Base-by-base conservation (phyloP, 306 rosid species). In the Cercis canadensis region DNA sequence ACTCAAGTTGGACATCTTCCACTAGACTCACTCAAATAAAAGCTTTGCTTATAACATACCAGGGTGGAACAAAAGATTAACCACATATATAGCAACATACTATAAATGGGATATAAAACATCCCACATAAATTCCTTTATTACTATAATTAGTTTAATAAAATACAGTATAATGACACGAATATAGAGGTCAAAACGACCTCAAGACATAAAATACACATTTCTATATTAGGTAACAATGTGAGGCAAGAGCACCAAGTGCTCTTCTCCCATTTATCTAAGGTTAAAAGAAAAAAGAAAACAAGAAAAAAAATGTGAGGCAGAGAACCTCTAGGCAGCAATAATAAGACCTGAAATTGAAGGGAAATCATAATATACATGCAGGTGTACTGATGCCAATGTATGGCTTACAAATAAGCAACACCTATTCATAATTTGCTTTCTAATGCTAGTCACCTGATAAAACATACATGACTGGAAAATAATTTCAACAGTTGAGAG, bases 261-360 rank as follows among this genome's bases (percentile, higher is more conserved):
- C n/a, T n/a, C n/a, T n/a, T n/a, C n/a, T n/a, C n/a, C n/a, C n/a
- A n/a, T n/a, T n/a, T n/a, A n/a, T n/a, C 32, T 17, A 50, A 39
- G 2, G 3, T 1, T n/a, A 24, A 24, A 1, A 24, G 29, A 3
- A 24, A 24, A 24, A 24, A 24, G 29, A 24, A 24, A 24, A 24
- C 29, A 24, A 24, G 29, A 24, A 24, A 24, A 24, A 24, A 76
- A 80, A 69, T 62, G 76, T 49, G 80, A 56, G 69, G 61, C 76
- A 69, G 55, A 64, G 46, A 69, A 14, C 46, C 62, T 39, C 72
- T 63, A 69, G 52, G 76, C 68, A 69, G 40, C 14, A 46, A 55
- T 50, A 75, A 67, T 34, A 73, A 61, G 34, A 82, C 86, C 86
- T 82, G 83, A 68, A 21, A 54, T 8, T 8, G 8, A 33, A 3